Base-by-base conservation (phyloP, 768 basidiomycete genomes). In the Paxillus rubicundulus region DNA sequence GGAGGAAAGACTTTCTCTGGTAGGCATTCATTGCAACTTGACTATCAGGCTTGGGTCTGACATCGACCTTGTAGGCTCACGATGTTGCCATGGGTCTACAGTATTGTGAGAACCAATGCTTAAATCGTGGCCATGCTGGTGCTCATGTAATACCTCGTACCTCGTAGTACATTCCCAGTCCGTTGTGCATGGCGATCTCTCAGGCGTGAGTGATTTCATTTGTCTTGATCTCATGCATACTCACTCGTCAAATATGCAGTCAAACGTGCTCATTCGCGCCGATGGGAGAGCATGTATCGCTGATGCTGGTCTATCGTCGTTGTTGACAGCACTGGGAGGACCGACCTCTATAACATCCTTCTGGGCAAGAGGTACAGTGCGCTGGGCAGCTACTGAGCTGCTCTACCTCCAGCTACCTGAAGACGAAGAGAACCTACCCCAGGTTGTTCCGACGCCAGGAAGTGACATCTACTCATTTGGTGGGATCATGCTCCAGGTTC, bases 311-410 rank as follows among this genome's bases (percentile, higher is more conserved):
- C 57, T 80, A 3, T 80, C 77, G 2, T 70, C 63, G 24, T 63
- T 79, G 46, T 56, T 69, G 32, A 64, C 63, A 1, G 70, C 75
- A 34, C 57, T 75, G 27, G 59, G 70, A 39, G 64, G 65, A 5
- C 64, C 65, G 16, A 68, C 62, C 16, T 56, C 66, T 12, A 69
- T 69, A 24, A 71, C 73, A 72, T 45, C 56, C 1, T 65, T 54
- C 18, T 54, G 56, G 47, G 34, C 41, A 7, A 62, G 48, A 42
- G 78, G 77, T 3, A 73, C 77, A n/a, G 65, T 80, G 17, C 72
- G 78, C 3, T 80, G 78, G 77, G 74, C 78, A 9, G 79, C 79
- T 21, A 66, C 77, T 0, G 63, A 73, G 28, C 57, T 81, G 1
- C 70, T 76, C 49, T 17, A 30, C 1, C 32, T 57, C 12, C 18